These are phyloP conservation scores for Fusarium camptoceras DNA, from an alignment of 2,329 filamentous ascomycete species.

Conservation along the genomic window DNA sequence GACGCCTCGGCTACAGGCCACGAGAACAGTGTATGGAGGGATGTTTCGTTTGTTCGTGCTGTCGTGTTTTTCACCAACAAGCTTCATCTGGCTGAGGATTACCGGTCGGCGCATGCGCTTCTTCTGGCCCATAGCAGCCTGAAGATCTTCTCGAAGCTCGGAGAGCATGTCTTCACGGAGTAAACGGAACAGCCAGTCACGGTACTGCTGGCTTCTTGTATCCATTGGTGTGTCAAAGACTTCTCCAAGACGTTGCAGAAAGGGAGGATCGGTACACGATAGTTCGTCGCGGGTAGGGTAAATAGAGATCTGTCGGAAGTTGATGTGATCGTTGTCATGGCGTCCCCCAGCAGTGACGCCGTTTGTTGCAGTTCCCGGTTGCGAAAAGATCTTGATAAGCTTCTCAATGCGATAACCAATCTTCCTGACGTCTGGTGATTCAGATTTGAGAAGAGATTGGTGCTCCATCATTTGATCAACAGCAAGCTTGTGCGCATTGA, in stretches of 20 bases:
- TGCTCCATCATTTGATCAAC: conserved; percentile 46
- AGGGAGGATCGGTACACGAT: conserved; percentile 62
- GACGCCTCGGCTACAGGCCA: conserved; percentile 59
- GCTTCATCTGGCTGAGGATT: conserved; percentile 55
- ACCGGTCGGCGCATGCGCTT: conserved; percentile 55
- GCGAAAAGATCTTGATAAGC: conserved; percentile 47
- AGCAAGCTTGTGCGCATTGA: conserved; percentile 18
- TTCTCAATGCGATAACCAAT: conserved; percentile 55
- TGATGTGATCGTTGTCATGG: conserved; percentile 77
- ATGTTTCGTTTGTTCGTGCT: conserved; percentile 38
- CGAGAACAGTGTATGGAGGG: conserved; percentile 52
- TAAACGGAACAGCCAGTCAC: conserved; percentile 79
- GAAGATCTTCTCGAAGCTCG: conserved; percentile 72
- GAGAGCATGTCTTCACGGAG: conserved; percentile 77
- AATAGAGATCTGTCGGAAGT: conserved; percentile 72
- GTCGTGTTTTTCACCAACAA: conserved; percentile 54
- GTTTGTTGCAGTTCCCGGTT: not conserved
- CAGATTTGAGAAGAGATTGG: conserved; percentile 42
- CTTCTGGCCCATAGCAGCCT: conserved; percentile 62
- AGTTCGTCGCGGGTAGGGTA: conserved; percentile 76
- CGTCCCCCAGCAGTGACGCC: conserved; percentile 68
- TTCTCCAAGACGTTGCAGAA: conserved; percentile 65
- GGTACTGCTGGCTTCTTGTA: conserved; percentile 60
- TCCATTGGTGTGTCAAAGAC: conserved; percentile 55
- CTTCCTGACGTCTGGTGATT: conserved; percentile 41